These are phyloP conservation scores for Tuber calosporum DNA, from an alignment of 495 filamentous ascomycete species.

Conservation along the genomic window DNA sequence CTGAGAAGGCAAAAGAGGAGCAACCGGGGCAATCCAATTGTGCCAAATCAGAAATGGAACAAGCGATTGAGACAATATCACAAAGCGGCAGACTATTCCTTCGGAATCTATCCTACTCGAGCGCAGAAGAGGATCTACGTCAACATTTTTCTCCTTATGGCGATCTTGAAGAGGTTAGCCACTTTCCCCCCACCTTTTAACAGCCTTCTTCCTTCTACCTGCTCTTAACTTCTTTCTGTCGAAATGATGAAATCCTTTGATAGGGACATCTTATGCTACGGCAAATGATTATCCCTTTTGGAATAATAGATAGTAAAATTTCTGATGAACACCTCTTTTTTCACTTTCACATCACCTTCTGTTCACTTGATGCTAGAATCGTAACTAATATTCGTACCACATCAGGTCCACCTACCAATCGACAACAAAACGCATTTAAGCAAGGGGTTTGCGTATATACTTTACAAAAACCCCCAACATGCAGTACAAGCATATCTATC, in stretches of 20 bases:
- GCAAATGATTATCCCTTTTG: slow-evolving; percentile 67
- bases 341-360: slow-evolving; percentile 33
- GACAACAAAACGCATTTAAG: slow-evolving; percentile 56
- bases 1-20: slow-evolving; percentile 37
- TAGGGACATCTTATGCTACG: slow-evolving; percentile 99
- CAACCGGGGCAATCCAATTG: slow-evolving; percentile 19
- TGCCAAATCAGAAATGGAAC: slow-evolving; percentile 42
- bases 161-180: slow-evolving; percentile 77
- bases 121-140: slow-evolving; percentile 68
- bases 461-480: slow-evolving; percentile 59
- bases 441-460: slow-evolving; percentile 86
- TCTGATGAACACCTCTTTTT: slow-evolving; percentile 43
- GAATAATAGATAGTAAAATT: slow-evolving; percentile 37
- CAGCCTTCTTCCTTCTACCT: slow-evolving; percentile 24
- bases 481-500: slow-evolving; percentile 69
- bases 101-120: slow-evolving; percentile 77
- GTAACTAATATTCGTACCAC: slow-evolving; percentile 39
- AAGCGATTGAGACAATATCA: slow-evolving; percentile 48
- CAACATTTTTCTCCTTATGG: slow-evolving; percentile 64
- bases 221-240: slow-evolving; percentile 40
- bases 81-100: slow-evolving; percentile 70
- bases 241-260: slow-evolving; percentile 87
- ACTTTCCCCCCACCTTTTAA: slow-evolving; percentile 8
- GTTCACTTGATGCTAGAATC: slow-evolving; percentile 7
- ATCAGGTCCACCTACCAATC: slow-evolving; percentile 71